A percentile compares a stretch with the other conserved stretches of the same genome.
Conservation (phyloP, 2,329 filamentous ascomycete species). For the Phaeoacremonium minimum region DNA sequence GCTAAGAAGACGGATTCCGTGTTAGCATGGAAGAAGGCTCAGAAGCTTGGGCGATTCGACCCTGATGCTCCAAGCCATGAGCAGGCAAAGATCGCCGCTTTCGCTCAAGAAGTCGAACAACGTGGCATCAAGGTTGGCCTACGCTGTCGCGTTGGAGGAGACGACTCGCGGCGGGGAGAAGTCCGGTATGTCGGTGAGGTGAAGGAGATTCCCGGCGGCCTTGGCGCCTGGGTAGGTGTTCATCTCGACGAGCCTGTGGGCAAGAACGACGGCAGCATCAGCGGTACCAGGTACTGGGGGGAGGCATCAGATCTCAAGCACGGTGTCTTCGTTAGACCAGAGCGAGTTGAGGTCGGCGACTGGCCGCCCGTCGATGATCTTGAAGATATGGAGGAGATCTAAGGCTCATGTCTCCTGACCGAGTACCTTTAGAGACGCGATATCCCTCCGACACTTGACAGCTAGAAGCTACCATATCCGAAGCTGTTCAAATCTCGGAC, state of each 20-base stretch:
- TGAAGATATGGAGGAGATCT: constrained; percentile 75
- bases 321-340: constrained; percentile 75
- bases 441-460: neutral
- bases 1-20: constrained; percentile 83
- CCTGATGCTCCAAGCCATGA: constrained; percentile 73
- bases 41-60: constrained; percentile 95
- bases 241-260: constrained; percentile 75
- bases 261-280: constrained; percentile 72
- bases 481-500: too few relatives aligned
- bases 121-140: constrained; percentile 62
- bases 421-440: neutral
- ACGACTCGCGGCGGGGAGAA: constrained; percentile 66
- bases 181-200: constrained; percentile 71
- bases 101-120: constrained; percentile 64
- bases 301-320: constrained; percentile 59
- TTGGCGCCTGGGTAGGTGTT: constrained; percentile 68
- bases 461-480: too few relatives aligned
- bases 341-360: constrained; percentile 73
- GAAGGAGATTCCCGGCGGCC: constrained; percentile 64
- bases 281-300: constrained; percentile 65
- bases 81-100: constrained; percentile 65
- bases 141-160: constrained; percentile 61
- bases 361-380: constrained; percentile 68
- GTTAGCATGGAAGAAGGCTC: constrained; percentile 89
- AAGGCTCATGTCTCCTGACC: constrained; percentile 15